Conservation (phyloP, 176 grass and related monocot species). For the Poa annua region DNA sequence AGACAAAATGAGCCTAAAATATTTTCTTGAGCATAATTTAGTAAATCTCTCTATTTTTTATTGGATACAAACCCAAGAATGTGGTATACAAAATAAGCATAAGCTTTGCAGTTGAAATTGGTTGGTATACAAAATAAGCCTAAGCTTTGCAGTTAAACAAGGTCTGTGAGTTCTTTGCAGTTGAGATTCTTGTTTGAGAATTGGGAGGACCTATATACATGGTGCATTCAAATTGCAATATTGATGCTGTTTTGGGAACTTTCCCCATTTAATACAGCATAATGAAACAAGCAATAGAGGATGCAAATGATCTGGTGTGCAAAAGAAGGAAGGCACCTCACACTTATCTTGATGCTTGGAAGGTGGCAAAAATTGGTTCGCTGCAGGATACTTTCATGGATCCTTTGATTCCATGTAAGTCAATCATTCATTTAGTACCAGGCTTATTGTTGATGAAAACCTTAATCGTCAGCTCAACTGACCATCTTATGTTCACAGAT, state of each 20-base stretch:
- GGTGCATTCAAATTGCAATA: conserved; percentile 12
- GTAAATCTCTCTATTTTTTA: too few species aligned
- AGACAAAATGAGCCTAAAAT: too few species aligned
- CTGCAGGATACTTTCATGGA: conserved; percentile 57
- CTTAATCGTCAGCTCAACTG: conserved; percentile 4
- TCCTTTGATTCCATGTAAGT: conserved; percentile 67
- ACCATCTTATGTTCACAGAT: conserved; percentile 48
- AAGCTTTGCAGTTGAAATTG: not conserved
- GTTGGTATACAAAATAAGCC: too few species aligned
- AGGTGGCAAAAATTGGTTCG: conserved; percentile 48
- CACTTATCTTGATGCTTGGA: conserved; percentile 71
- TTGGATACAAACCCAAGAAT: too few species aligned
- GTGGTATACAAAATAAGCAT: not conserved
- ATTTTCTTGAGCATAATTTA: too few species aligned
- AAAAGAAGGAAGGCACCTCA: conserved; percentile 64
- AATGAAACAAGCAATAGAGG: conserved; percentile 52
- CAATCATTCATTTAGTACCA: conserved; percentile 28
- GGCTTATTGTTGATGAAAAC: conserved; percentile 13
- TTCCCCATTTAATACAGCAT: conserved; percentile 41
- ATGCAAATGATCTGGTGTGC: conserved; percentile 56
- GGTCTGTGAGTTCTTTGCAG: too few species aligned
- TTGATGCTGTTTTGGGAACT: conserved; percentile 21
- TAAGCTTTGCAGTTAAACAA: not conserved
- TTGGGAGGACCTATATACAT: not conserved
- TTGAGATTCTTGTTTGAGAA: not conserved